Conservation (phyloP, 1,284 basidiomycete species). For the Malassezia furfur region DNA sequence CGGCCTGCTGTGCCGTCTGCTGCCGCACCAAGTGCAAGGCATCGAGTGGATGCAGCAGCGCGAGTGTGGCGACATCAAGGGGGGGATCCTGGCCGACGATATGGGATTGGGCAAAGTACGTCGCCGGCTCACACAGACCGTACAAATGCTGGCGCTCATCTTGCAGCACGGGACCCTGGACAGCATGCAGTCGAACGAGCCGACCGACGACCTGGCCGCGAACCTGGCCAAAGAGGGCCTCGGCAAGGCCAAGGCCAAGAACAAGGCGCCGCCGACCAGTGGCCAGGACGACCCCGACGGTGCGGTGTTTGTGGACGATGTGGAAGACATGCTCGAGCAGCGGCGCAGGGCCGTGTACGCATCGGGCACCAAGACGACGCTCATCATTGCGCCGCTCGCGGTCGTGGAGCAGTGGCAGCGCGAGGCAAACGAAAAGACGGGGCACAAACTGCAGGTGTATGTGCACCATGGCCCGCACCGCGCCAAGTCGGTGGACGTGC, state of each 20-base stretch:
- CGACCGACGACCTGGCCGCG: background rate
- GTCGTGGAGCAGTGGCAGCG: conserved; percentile 84
- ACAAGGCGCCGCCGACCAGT: background rate
- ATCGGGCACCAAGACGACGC: conserved; percentile 19
- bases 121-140: conserved; percentile 57
- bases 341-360: conserved; percentile 7
- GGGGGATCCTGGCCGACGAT: conserved; percentile 71
- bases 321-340: conserved; percentile 1
- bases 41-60: conserved; percentile 77
- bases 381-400: conserved; percentile 52
- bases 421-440: conserved; percentile 70
- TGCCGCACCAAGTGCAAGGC: conserved; percentile 79
- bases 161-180: conserved; percentile 48
- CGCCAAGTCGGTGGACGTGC: conserved; percentile 18
- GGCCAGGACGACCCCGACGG: background rate
- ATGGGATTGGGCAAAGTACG: conserved; percentile 55
- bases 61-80: conserved; percentile 62
- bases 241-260: background rate
- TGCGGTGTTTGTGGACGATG: background rate
- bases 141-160: conserved; percentile 77
- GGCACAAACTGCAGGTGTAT: conserved; percentile 32
- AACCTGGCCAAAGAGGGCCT: background rate
- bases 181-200: background rate
- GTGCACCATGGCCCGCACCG: conserved; percentile 39
- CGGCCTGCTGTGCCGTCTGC: conserved; percentile 57